phyloP scores from a whole-genome alignment of 345 rosid genomes.

The Angophora floribunda region DNA sequence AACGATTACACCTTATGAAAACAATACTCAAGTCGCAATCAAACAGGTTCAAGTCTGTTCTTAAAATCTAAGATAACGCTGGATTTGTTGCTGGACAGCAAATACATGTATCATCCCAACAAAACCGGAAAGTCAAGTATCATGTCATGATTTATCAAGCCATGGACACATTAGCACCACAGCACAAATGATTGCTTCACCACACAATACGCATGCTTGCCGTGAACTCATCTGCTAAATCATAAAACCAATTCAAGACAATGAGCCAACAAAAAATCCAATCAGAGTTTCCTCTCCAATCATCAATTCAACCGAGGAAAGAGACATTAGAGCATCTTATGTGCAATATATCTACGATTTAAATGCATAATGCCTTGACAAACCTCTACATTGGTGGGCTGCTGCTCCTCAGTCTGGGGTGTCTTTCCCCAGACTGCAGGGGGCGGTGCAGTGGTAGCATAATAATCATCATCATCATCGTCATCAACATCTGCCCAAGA shows the following conservation, averaged over 20 bases:
- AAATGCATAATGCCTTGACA: background rate
- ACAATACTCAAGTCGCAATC: background rate
- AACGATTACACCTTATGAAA: background rate
- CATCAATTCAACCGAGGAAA: background rate
- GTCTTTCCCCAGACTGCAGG: conserved; percentile 12
- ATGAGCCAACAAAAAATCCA: background rate
- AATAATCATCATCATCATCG: conserved; percentile 33
- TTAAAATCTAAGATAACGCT: background rate
- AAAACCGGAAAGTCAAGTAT: background rate
- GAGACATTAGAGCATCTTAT: background rate
- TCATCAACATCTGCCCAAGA: conserved; percentile 40
- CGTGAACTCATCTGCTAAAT: background rate
- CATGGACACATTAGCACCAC: background rate
- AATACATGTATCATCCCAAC: background rate
- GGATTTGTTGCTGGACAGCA: background rate
- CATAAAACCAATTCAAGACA: background rate
- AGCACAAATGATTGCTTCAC: background rate
- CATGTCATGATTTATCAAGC: background rate
- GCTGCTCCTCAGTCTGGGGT: background rate
- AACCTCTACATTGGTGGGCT: conserved; percentile 2
- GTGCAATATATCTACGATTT: background rate
- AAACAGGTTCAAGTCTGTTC: background rate
- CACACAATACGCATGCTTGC: background rate
- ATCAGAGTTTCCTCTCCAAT: background rate
- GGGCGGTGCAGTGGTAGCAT: conserved; percentile 19